Evolutionary conservation across 305 asterid genomes (phyloP), one percentile per base, ranked within the genome.

Genomic region (Fraxinus angustifolia): DNA sequence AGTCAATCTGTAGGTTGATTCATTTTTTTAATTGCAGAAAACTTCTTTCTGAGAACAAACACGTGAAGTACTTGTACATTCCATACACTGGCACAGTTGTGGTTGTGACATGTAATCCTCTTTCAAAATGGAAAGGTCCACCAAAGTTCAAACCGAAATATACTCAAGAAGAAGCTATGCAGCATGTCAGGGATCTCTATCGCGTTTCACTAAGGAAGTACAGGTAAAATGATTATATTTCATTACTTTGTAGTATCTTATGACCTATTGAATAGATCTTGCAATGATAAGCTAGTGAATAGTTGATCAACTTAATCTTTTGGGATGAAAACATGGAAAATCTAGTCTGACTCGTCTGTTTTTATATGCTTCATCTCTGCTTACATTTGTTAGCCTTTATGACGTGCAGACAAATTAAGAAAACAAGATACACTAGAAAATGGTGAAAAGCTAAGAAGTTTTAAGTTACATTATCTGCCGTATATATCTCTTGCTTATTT

Each of bases 61-160:
- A 96, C 80, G 94, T 96, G 83, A 96, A 94, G 78, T 96, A 91
- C 86, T 91, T 96, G 83, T 84, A 96, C 82, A 93, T 96, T 86
- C 98, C 99, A 5, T 96, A 96, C 80, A 96, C 98, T 0, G 97
- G 94, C 82, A 88, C 97, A 3, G 94, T 94, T 38, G 99, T 94
- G 83, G 92, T 96, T 16, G 98, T 96, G 86, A 94, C 89, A 3
- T 96, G 99, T 86, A 96, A 96, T 85, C 98, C 98, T 80, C 70
- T 90, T 80, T 90, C 98, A 30, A 92, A 93, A 83, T 83, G 90
- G 94, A 91, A 84, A 84, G 94, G 92, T 68, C 89, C 91, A 19
- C 95, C 98, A 16, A 94, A 93, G 90, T 75, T 87, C 83, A 86
- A 89, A 75, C 94, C 97, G 60, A 87, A 89, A 84, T 92, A 88